Conservation (phyloP, 2,329 filamentous ascomycete genomes). For the Talaromyces sp. region DNA sequence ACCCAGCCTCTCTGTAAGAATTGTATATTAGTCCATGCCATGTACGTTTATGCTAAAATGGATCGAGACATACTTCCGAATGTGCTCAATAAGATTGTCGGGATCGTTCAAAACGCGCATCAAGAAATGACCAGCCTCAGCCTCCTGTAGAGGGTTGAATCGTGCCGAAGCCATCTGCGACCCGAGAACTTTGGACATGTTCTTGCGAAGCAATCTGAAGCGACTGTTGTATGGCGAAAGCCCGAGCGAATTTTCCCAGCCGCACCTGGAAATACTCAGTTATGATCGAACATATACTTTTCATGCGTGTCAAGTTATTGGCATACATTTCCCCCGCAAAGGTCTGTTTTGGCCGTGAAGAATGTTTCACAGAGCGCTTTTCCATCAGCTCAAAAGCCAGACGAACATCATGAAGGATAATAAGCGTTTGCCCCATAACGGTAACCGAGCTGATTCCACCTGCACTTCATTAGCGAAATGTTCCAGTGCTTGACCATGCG, state of each 20-base stretch:
- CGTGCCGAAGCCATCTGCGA: slow-evolving; percentile 34
- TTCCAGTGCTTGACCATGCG: neutral
- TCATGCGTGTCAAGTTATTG: neutral
- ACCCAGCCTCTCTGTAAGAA: slow-evolving; percentile 29
- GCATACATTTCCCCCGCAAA: slow-evolving; percentile 34
- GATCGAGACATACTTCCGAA: slow-evolving; percentile 31
- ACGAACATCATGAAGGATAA: slow-evolving; percentile 30
- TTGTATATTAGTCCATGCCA: neutral
- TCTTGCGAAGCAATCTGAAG: slow-evolving; percentile 41
- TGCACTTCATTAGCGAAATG: slow-evolving; percentile 8
- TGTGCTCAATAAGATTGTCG: slow-evolving; percentile 33
- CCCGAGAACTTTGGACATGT: slow-evolving; percentile 42
- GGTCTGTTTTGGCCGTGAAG: slow-evolving; percentile 24
- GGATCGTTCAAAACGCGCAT: slow-evolving; percentile 38
- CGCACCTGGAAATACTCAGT: slow-evolving; percentile 21
- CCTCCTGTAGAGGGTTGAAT: slow-evolving; percentile 40
- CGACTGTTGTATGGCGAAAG: slow-evolving; percentile 32
- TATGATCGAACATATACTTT: neutral
- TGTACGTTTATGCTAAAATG: too few relatives aligned
- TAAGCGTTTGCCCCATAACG: slow-evolving; percentile 30
- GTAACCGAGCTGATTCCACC: slow-evolving; percentile 34
- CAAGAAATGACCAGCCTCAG: slow-evolving; percentile 41
- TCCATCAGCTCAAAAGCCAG: slow-evolving; percentile 31
- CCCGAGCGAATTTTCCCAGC: slow-evolving; percentile 34
- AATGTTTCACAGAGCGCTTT: slow-evolving; percentile 25